Evolutionary conservation across 768 basidiomycete species (phyloP), one percentile per base, ranked within the genome.

Genomic region (Chiua virens): DNA sequence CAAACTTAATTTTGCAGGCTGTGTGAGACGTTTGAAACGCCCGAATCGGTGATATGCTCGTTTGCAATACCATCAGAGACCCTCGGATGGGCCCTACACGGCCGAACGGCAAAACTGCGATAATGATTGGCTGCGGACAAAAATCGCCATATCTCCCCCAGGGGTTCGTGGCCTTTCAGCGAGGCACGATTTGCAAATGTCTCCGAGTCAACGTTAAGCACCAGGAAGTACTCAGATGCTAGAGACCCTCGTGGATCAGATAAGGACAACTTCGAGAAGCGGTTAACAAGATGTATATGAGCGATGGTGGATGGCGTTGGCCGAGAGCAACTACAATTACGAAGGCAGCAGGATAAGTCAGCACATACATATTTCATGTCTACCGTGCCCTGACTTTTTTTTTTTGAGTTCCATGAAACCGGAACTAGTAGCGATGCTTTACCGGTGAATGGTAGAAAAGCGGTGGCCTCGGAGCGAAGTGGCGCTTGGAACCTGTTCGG

Each of bases 141-240:
- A 17, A 80, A 80, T 61, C 69, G 70, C 35, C 83, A 79, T 58
- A 73, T 86, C 39, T 85, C 84, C 1, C 0, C 81, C 79, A 4
- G 25, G 25, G 25, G 75, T 22, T 82, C 79, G 27, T 58, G 70
- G 34, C 63, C 75, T 49, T 70, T 75, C 13, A 40, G 57, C 51
- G 57, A 65, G 36, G 64, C 74, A 50, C 44, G 52, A 37, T 68
- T 67, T 58, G 36, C 53, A 60, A 72, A 66, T 42, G 72, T 15
- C 68, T 47, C 68, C 71, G 42, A 62, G 61, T 53, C 69, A 65
- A n/a, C 58, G 57, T 75, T 40, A 52, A 34, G 61, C 17, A 57
- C 52, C 23, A 68, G n/a, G n/a, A n/a, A n/a, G 68, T 20, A 11
- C 30, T 30, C 13, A 67, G 57, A 2, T 38, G 62, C 62, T 39